Percentiles rank a stretch among this genome's conserved stretches.
Conservation (phyloP, 2,329 filamentous ascomycete genomes). For the Seiridium cupressi region DNA sequence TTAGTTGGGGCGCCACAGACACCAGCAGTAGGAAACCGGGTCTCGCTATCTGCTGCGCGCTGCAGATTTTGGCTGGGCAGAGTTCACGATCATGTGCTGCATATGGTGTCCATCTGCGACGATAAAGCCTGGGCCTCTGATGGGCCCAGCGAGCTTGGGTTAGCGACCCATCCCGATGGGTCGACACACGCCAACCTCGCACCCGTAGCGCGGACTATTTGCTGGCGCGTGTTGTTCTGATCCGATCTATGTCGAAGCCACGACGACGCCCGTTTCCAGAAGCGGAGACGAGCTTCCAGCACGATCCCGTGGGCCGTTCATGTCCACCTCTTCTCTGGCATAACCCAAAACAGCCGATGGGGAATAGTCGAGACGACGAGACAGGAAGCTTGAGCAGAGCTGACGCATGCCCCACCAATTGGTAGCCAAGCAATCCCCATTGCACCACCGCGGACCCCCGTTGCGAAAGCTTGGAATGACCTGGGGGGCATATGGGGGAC, state of each 20-base stretch:
- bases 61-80: not conserved
- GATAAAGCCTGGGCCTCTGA: not conserved
- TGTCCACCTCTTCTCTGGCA: not conserved
- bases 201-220: no score
- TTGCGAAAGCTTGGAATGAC: not conserved
- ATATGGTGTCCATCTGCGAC: not conserved
- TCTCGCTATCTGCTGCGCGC: not conserved
- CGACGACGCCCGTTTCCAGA: not conserved
- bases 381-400: constrained; percentile 4
- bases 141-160: not conserved
- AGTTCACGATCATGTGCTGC: not conserved
- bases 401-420: not conserved
- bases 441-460: not conserved
- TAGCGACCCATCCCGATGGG: not conserved
- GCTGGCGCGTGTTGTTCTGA: not conserved
- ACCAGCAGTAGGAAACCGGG: not conserved
- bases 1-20: constrained; percentile 2
- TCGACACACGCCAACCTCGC: not conserved
- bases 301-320: not conserved
- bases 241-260: not conserved
- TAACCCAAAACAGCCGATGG: not conserved
- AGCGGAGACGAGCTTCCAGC: not conserved
- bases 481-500: not conserved
- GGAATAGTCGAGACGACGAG: not conserved
- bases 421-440: not conserved